These are phyloP conservation scores for Tulasnella sp. DNA, from an alignment of 768 basidiomycete genomes.

Conservation along the genomic window DNA sequence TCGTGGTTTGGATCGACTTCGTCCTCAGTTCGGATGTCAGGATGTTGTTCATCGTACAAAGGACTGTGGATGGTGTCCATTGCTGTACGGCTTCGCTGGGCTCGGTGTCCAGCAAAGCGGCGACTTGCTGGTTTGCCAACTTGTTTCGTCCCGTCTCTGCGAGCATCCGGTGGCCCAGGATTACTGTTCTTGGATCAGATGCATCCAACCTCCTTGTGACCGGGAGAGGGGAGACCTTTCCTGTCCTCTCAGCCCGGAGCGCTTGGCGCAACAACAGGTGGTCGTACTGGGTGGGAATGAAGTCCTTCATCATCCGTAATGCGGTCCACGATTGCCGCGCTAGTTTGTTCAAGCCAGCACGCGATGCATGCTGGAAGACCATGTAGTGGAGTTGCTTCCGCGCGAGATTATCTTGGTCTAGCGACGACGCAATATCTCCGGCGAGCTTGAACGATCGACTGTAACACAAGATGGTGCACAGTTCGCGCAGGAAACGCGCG, in stretches of 20 bases:
- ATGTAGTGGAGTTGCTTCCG: not conserved
- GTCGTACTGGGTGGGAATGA: constrained; percentile 23
- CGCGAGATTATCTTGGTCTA: not conserved
- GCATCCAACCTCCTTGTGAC: constrained; percentile 15
- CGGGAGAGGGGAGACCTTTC: constrained; percentile 22
- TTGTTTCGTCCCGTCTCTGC: not conserved
- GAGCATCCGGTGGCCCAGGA: constrained; percentile 20
- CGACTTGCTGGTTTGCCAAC: not conserved
- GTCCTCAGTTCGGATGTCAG: constrained; percentile 51
- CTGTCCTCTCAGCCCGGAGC: not conserved
- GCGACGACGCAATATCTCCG: not conserved
- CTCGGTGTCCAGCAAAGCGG: not conserved
- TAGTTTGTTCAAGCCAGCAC: not conserved
- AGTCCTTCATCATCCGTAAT: not conserved
- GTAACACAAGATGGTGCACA: constrained; percentile 6
- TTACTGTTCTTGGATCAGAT: constrained; percentile 5
- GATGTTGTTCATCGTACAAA: constrained; percentile 64
- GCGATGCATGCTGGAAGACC: constrained; percentile 17
- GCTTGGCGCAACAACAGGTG: constrained; percentile 21
- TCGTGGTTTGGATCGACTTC: constrained; percentile 46
- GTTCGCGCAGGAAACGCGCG: not conserved
- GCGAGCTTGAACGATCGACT: constrained; percentile 8
- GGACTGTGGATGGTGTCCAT: constrained; percentile 48
- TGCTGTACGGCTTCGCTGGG: not conserved
- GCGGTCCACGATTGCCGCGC: constrained; percentile 14